Base-by-base conservation (phyloP, 441 rosid species). In the Flueggea neowawraea region DNA sequence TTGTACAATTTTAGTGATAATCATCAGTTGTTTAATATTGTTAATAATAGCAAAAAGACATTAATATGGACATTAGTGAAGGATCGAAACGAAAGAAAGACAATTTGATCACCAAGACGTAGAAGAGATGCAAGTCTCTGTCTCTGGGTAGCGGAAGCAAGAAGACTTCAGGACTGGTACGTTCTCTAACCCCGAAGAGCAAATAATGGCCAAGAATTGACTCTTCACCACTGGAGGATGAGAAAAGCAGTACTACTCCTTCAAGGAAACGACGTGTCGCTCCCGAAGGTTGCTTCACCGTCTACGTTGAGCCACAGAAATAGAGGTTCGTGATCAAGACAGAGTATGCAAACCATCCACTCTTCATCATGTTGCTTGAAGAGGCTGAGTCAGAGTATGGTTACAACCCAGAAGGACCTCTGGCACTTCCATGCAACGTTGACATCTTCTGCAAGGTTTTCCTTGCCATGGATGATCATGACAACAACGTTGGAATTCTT, bases 381-480 rank as follows among this genome's bases (percentile, higher is more conserved):
- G 88, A 88, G 64, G 91, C 91, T 0, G 90, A 85, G 64, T 79
- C 81, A 0, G 95, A 85, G 66, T 84, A 77, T 17, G 95, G 95
- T 4, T 85, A 70, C 60, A 69, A 52, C 54, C 71, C 83, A 28
- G 79, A 75, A 31, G 95, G 95, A 5, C 95, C 95, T 13, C 71
- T 88, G 33, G 73, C 70, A 10, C 86, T 88, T 6, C 95, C 95
- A 0, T 88, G 95, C 74, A 73, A 71, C 59, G 88, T 85, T 3
- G 89, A 80, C 6, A 43, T 65, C 44, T 88, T 88, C 57, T 47
- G n/a, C 50, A 47, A 47, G n/a, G 50, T 47, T 47, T 14, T 47
- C 1, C 14, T 47, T 11, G 50, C 50, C 50, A 47, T 47, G 50
- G 50, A 47, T 31, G 49, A 78, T 33, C 65, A 58, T 1, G 64